Percentiles rank a stretch among this genome's conserved stretches.
phyloP scores from a whole-genome alignment of 345 rosid species.

The Citrus sinensis region DVS_A1.0 CM039165.1:38191001-38191500 shows the following conservation, averaged over 20 bases:
- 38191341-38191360: neutral
- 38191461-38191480: slow-evolving; percentile 81
- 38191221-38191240: neutral
- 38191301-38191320: neutral
- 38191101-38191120: neutral
- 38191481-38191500: slow-evolving; percentile 98
- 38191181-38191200: slow-evolving; percentile 95
- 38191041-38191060: neutral
- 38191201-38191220: slow-evolving; percentile 40
- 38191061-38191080: neutral
- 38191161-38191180: slow-evolving; percentile 66
- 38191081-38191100: neutral
- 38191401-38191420: slow-evolving; percentile 98
- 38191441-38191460: slow-evolving; percentile 81
- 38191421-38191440: slow-evolving; percentile 87
- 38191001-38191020: too few species aligned
- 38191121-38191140: slow-evolving; percentile 60
- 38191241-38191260: neutral
- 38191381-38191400: neutral
- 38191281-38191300: neutral
- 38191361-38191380: neutral
- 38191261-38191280: neutral
- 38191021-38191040: too few species aligned
- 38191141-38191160: slow-evolving; percentile 72
- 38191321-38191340: neutral